phyloP scores from a whole-genome alignment of 169 alveolate genomes.

The Cryptosporidium viatorum region DNA sequence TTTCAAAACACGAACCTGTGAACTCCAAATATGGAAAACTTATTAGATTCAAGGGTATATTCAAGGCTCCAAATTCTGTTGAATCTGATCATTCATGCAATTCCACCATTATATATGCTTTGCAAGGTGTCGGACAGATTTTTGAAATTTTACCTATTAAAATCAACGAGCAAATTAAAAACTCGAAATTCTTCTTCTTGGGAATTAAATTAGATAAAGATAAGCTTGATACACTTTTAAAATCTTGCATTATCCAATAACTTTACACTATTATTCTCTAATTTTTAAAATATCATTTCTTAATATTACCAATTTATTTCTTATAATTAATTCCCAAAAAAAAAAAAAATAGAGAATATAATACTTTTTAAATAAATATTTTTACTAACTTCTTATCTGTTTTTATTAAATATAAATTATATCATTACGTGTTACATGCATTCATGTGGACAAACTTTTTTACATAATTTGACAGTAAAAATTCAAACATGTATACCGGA shows the following conservation, averaged over 20 bases:
- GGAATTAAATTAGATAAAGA: constrained; percentile 24
- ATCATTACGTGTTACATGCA: not conserved
- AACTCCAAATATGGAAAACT: not conserved
- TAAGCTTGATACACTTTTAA: not conserved
- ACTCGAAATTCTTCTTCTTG: constrained; percentile 68
- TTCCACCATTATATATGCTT: constrained; percentile 36
- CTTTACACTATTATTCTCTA: not conserved
- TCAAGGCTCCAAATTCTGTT: constrained; percentile 72
- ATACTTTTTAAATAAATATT: not conserved
- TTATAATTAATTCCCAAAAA: not conserved
- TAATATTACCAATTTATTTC: not conserved
- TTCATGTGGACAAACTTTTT: constrained; percentile 20
- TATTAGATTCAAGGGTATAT: constrained; percentile 81
- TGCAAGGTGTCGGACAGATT: constrained; percentile 83
- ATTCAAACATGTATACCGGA: constrained; percentile 9
- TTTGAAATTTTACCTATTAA: constrained; percentile 79
- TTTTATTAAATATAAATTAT: not conserved
- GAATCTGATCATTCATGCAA: not conserved
- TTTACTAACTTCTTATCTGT: not conserved
- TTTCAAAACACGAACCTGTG: not conserved
- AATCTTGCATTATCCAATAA: constrained; percentile 25
- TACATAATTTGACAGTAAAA: not conserved
- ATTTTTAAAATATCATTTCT: not conserved
- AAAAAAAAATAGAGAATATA: not conserved
- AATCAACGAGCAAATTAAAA: not conserved